These are phyloP conservation scores for Thraustochytrium striatum DNA, from an alignment of 352 stramenopile species.

Conservation along the genomic window DNA sequence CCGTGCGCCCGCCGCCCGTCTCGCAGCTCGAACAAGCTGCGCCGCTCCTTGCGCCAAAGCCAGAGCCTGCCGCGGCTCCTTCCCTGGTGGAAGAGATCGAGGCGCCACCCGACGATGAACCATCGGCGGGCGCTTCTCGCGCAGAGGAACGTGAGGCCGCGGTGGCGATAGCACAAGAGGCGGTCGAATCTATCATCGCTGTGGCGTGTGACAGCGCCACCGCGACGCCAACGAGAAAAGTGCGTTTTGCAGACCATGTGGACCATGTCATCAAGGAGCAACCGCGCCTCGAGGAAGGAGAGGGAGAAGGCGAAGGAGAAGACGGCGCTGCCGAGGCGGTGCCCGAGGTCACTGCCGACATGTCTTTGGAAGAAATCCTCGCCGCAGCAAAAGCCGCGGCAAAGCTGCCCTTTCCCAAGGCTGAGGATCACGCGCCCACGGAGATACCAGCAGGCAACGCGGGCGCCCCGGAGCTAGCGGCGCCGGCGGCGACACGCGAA, in stretches of 20 bases:
- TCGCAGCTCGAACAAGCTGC: conserved; percentile 50
- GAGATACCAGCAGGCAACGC: neutral
- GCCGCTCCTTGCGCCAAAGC: too few species aligned
- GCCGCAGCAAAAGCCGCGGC: conserved; percentile 5
- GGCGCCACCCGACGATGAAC: too few species aligned
- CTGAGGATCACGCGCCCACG: neutral
- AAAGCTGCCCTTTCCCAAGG: neutral
- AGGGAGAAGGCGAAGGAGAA: conserved; percentile 9
- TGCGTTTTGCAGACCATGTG: neutral
- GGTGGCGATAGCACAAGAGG: neutral
- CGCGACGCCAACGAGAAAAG: neutral
- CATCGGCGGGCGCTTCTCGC: too few species aligned
- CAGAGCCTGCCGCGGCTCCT: too few species aligned
- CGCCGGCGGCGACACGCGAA: neutral
- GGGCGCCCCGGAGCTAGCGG: neutral
- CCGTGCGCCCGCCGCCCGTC: conserved; percentile 63
- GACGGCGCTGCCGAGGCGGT: neutral
- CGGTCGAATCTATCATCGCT: neutral
- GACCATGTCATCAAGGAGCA: neutral
- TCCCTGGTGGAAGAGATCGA: too few species aligned
- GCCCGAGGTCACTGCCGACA: neutral
- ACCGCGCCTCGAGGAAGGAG: neutral
- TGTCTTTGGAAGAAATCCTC: neutral
- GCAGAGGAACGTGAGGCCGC: neutral
- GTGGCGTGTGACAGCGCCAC: neutral